These are phyloP conservation scores for Beverwykella pulmonaria DNA, from an alignment of 495 filamentous ascomycete species.

Conservation along the genomic window DNA sequence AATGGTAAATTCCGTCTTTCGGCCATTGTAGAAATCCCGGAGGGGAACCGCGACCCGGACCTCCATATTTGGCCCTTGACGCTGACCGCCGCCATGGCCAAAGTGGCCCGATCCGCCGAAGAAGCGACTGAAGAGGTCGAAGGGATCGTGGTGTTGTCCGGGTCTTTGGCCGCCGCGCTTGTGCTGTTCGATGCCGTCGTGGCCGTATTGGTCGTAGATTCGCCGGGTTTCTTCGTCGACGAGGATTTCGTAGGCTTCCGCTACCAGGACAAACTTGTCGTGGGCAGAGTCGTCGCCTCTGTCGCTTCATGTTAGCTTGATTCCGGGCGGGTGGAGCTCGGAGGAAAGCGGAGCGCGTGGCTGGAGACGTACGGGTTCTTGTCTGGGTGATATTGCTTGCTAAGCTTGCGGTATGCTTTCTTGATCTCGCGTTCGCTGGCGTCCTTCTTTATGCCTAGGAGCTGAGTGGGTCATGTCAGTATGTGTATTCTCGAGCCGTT, in stretches of 20 bases:
- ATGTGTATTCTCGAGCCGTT: not conserved
- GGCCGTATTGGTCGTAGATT: slow-evolving; percentile 95
- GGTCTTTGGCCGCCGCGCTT: slow-evolving; percentile 66
- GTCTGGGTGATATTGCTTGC: slow-evolving; percentile 96
- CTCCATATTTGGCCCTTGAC: slow-evolving; percentile 88
- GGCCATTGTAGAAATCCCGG: slow-evolving; percentile 90
- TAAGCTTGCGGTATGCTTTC: slow-evolving; percentile 87
- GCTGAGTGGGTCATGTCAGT: slow-evolving; percentile 46
- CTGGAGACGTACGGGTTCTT: slow-evolving; percentile 84
- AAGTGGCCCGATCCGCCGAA: slow-evolving; percentile 93
- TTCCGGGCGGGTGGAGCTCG: slow-evolving; percentile 1
- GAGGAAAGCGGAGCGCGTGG: slow-evolving; percentile 5
- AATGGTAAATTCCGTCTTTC: slow-evolving; percentile 79
- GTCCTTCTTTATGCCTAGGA: slow-evolving; percentile 77
- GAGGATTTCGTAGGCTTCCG: slow-evolving; percentile 95
- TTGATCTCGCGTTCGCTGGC: slow-evolving; percentile 93
- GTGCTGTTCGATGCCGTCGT: slow-evolving; percentile 86
- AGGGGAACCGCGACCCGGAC: slow-evolving; percentile 80
- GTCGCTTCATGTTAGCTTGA: slow-evolving; percentile 46
- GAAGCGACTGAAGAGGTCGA: slow-evolving; percentile 96
- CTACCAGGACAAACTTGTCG: slow-evolving; percentile 91
- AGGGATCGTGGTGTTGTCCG: slow-evolving; percentile 77
- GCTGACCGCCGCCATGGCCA: slow-evolving; percentile 67
- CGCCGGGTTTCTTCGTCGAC: slow-evolving; percentile 77
- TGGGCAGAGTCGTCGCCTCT: slow-evolving; percentile 78